Evolutionary conservation across 495 filamentous ascomycete genomes (phyloP), one percentile per base, ranked within the genome.

Genomic region (Talaromyces stipitatus): DNA sequence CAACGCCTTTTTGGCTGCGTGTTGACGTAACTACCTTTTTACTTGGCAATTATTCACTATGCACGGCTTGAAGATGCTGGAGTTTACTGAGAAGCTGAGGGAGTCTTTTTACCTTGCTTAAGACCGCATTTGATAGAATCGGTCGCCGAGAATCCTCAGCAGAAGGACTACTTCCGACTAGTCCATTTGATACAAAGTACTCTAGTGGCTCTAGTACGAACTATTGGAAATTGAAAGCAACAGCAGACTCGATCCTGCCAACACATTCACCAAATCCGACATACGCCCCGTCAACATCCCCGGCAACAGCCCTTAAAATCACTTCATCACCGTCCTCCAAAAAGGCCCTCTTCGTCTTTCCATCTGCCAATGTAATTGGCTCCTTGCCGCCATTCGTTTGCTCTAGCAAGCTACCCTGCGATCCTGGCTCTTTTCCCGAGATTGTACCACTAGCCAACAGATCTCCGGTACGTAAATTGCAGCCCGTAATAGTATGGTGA

Each of bases 391-490:
- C 80, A 62, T 82, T 79, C 3, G 78, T 92, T 68, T 89, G 83
- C 75, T 97, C 92, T 26, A 97, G 74, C 56, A 97, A 61, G 70
- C 89, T 90, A 3, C 92, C 92, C 60, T 82, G 63, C 41, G 84
- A 80, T 16, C 71, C 69, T 1, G 69, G 64, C 14, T 80, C 82
- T 12, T 78, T 82, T 18, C 92, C 92, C 50, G 85, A 90, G 62
- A 97, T 95, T 1, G 92, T 97, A 2, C 92, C 92, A 3, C 88
- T 92, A 18, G 91, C 92, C 1, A 97, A 69, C 51, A 97, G 71
- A 62, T 97, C 92, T 32, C 92, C 92, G 0, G 86, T 77, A 38
- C 83, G 81, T 75, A 97, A 67, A 14, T 86, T 84, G 68, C 92
- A 97, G 22, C 92, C 92, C 1, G 86, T 88, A 46, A 92, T 78